Base-by-base conservation (phyloP, 1,284 basidiomycete genomes). In the Ustilago vetiveriae region DNA sequence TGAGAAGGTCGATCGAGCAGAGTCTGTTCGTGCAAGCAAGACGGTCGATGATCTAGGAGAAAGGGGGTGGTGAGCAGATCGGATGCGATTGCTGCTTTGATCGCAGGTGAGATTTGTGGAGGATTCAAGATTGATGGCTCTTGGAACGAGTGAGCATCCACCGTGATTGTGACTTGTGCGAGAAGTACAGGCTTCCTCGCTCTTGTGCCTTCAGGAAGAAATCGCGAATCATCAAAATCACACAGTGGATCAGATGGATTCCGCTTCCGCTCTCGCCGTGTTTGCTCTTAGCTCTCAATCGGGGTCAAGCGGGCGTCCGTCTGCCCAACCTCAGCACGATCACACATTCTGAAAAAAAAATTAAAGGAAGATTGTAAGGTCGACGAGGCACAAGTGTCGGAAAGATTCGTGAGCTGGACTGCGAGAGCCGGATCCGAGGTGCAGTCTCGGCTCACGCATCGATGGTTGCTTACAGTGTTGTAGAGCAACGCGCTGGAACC, bases 371-470 rank as follows among this genome's bases (percentile, higher is more conserved):
- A 22, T 21, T 38, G 16, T 19, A n/a, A 21, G 36, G n/a, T 38
- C 38, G 22, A 11, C 17, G n/a, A 22, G 27, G 27, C 32, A 2
- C 10, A n/a, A 35, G 37, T 37, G 13, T 40, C 60, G 60, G 60
- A 48, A 57, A 38, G 24, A 57, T 32, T 47, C 60, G 60, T 23
- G 43, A 46, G 24, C 29, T 8, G 33, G 23, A 13, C n/a, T n/a
- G n/a, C n/a, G 10, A 24, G 2, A 42, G 32, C 49, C 59, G 59
- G 59, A 55, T 55, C 59, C 59, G 59, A 63, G 33, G 14, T 29
- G 27, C 7, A 29, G 13, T 29, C 13, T 29, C n/a, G n/a, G n/a
- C n/a, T n/a, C n/a, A n/a, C n/a, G n/a, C n/a, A n/a, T n/a, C n/a
- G n/a, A n/a, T n/a, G n/a, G n/a, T n/a, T n/a, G n/a, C n/a, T n/a